A percentile compares a stretch with the other conserved stretches of the same genome.
Evolutionary conservation across 2,329 filamentous ascomycete genomes (phyloP).

Genomic region (Corynespora cassiicola): DNA sequence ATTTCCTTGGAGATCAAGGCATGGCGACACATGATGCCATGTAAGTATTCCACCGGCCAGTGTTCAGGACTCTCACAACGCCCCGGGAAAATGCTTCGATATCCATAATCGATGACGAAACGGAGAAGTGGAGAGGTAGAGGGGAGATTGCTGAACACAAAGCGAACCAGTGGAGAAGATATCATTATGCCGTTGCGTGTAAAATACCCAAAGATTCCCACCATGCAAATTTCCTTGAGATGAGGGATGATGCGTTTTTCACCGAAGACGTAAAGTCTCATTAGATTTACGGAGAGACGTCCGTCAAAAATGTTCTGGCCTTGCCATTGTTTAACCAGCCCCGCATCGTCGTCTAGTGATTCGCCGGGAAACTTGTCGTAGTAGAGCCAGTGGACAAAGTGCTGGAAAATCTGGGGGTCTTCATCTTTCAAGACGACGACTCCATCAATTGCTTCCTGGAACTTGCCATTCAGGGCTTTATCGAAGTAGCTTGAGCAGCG

Average conservation of each 20-base stretch:
- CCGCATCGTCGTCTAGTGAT: slow-evolving; percentile 2
- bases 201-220: no score
- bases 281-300: slow-evolving; percentile 1
- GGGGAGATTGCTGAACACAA: no score
- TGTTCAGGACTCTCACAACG: no score
- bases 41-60: no score
- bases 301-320: not conserved
- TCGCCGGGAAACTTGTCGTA: slow-evolving; percentile 7
- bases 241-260: slow-evolving; percentile 8
- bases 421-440: slow-evolving; percentile 28
- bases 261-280: slow-evolving; percentile 14
- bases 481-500: slow-evolving; percentile 23
- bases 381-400: slow-evolving; percentile 35
- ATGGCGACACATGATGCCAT: no score
- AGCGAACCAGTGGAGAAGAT: no score
- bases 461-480: slow-evolving; percentile 11
- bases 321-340: slow-evolving; percentile 3
- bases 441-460: slow-evolving; percentile 14
- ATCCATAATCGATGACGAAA: no score
- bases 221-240: no score
- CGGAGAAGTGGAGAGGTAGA: no score
- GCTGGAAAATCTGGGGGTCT: slow-evolving; percentile 21
- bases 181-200: no score
- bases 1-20: no score
- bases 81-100: no score